Conservation (phyloP, 1,284 basidiomycete species). For the Heterobasidion annosum region DNA sequence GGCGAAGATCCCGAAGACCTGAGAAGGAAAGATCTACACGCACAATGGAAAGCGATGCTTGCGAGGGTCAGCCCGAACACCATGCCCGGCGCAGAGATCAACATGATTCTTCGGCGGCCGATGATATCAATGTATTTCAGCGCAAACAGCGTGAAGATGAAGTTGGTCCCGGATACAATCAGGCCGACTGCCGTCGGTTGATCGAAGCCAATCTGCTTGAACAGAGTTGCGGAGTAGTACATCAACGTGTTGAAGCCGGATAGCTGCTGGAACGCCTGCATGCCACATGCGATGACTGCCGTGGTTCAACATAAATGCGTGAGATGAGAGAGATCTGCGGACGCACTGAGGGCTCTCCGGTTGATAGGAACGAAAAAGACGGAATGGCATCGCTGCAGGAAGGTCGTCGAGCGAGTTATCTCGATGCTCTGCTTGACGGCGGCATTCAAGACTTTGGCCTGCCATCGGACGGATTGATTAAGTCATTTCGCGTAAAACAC, state of each 20-base stretch:
- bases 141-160: constrained; percentile 75
- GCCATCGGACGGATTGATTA: neutral
- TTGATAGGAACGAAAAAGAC: constrained; percentile 52
- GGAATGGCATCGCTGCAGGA: constrained; percentile 44
- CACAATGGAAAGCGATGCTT: constrained; percentile 70
- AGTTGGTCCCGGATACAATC: constrained; percentile 74
- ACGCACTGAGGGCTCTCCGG: constrained; percentile 63
- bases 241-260: constrained; percentile 53
- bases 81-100: constrained; percentile 75
- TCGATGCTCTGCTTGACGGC: constrained; percentile 58
- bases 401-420: constrained; percentile 53
- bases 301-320: neutral
- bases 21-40: constrained; percentile 13
- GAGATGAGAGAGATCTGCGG: neutral
- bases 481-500: neutral
- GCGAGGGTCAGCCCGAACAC: constrained; percentile 62
- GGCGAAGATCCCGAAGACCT: neutral
- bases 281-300: constrained; percentile 64
- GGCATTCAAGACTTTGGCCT: constrained; percentile 52
- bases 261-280: constrained; percentile 78
- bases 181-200: constrained; percentile 75
- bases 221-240: constrained; percentile 48
- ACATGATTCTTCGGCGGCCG: constrained; percentile 70
- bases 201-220: constrained; percentile 73
- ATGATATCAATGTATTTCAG: constrained; percentile 77